Evolutionary conservation across 148 eudicot species (phyloP).

Genomic region (Agrostemma githago): DNA sequence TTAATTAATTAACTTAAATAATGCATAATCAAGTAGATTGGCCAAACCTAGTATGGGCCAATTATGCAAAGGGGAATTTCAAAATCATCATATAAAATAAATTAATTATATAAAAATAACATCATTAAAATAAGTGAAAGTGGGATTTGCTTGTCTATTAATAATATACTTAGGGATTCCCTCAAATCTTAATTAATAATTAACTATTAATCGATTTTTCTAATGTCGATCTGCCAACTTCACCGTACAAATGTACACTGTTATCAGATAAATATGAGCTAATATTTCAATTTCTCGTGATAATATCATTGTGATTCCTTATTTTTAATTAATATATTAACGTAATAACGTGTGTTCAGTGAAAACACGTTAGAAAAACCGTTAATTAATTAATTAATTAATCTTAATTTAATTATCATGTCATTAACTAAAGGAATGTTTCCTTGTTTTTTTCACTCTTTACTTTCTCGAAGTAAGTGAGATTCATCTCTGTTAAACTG

Average conservation of each 20-base stretch:
- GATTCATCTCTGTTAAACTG: constrained; percentile 32
- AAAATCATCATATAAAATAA: not conserved
- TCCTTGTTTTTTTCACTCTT: not conserved
- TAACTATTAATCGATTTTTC: too few species aligned
- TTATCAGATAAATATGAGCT: too few species aligned
- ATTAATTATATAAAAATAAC: not conserved
- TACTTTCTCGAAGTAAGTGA: constrained; percentile 45
- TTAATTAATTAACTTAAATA: too few species aligned
- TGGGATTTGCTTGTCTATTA: constrained; percentile 40
- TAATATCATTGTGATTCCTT: too few species aligned
- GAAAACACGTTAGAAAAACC: too few species aligned
- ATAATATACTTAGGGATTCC: constrained; percentile 37
- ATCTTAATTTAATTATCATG: constrained; percentile 12
- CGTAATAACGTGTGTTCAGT: too few species aligned
- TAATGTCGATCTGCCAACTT: too few species aligned
- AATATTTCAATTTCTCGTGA: too few species aligned
- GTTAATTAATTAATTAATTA: not conserved
- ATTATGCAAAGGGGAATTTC: not conserved
- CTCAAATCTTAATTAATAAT: constrained; percentile 26
- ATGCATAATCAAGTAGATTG: not conserved
- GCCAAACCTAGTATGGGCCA: not conserved
- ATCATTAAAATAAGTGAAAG: constrained; percentile 32
- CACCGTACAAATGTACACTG: too few species aligned
- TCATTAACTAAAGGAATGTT: constrained; percentile 31
- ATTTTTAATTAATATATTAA: too few species aligned